Percentiles rank a stretch among this genome's conserved stretches.
phyloP scores from a whole-genome alignment of 192 early-diverging fungal genomes.

The Backusella luteola region DNA sequence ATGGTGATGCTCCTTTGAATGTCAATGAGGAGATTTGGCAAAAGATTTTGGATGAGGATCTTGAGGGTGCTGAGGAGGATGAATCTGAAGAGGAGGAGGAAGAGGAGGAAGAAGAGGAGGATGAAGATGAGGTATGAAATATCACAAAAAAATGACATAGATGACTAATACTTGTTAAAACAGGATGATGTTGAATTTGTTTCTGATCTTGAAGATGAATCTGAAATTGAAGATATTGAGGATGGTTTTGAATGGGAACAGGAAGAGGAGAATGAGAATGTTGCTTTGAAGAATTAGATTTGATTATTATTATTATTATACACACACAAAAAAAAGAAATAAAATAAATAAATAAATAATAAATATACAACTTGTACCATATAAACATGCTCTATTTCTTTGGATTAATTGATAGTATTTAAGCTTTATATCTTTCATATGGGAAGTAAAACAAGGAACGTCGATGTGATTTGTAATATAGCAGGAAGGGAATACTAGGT shows the following conservation, averaged over 20 bases:
- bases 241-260: conserved; percentile 21
- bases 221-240: conserved; percentile 44
- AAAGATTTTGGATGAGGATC: conserved; percentile 80
- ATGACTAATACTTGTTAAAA: conserved; percentile 35
- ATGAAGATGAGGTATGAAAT: conserved; percentile 52
- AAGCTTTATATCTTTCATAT: background rate
- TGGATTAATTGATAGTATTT: background rate
- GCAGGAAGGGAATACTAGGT: no score
- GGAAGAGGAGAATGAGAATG: conserved; percentile 41
- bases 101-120: conserved; percentile 55
- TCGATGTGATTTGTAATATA: no score
- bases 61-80: conserved; percentile 67
- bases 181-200: conserved; percentile 54
- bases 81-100: conserved; percentile 74
- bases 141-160: conserved; percentile 15
- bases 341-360: background rate
- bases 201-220: conserved; percentile 54
- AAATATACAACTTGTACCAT: conserved; percentile 4
- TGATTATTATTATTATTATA: background rate
- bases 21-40: conserved; percentile 88
- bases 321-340: background rate
- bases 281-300: conserved; percentile 7
- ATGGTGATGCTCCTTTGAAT: conserved; percentile 95
- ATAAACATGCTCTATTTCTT: background rate
- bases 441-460: background rate